Percentiles rank a stretch among this genome's conserved stretches.
phyloP scores from a whole-genome alignment of 192 early-diverging fungal genomes.

The Backusella sp. region DNA sequence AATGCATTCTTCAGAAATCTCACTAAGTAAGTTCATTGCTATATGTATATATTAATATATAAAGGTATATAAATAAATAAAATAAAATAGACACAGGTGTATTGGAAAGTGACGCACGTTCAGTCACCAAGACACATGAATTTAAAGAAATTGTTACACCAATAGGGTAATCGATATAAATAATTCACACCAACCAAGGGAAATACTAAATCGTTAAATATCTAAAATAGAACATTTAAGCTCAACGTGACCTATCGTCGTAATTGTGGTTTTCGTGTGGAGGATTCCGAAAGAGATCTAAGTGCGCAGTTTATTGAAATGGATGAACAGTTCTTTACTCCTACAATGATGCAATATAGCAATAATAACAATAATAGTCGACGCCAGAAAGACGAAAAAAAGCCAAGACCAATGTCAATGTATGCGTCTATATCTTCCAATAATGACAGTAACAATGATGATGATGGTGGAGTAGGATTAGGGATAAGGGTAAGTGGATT shows the following conservation, averaged over 20 bases:
- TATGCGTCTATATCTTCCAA: neutral
- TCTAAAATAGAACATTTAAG: slow-evolving; percentile 53
- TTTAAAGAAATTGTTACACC: slow-evolving; percentile 73
- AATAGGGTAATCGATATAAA: slow-evolving; percentile 49
- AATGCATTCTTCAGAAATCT: slow-evolving; percentile 61
- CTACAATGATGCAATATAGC: slow-evolving; percentile 31
- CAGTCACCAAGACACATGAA: slow-evolving; percentile 48
- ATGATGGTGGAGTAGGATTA: neutral
- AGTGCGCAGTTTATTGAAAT: slow-evolving; percentile 56
- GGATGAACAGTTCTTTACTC: slow-evolving; percentile 71
- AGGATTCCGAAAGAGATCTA: slow-evolving; percentile 53
- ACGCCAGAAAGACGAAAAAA: neutral
- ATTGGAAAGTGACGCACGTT: slow-evolving; percentile 52
- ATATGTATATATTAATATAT: neutral
- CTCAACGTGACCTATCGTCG: slow-evolving; percentile 69
- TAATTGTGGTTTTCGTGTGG: slow-evolving; percentile 65
- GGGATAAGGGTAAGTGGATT: neutral
- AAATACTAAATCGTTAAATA: neutral
- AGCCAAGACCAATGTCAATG: slow-evolving; percentile 7
- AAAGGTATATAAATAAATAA: neutral
- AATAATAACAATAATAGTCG: neutral
- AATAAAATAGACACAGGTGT: slow-evolving; percentile 29
- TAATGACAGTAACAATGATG: neutral
- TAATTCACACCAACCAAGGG: neutral
- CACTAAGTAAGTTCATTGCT: slow-evolving; percentile 53